Evolutionary conservation across 2,329 filamentous ascomycete genomes (phyloP).

Genomic region (Arthrobotrys conoides): DNA sequence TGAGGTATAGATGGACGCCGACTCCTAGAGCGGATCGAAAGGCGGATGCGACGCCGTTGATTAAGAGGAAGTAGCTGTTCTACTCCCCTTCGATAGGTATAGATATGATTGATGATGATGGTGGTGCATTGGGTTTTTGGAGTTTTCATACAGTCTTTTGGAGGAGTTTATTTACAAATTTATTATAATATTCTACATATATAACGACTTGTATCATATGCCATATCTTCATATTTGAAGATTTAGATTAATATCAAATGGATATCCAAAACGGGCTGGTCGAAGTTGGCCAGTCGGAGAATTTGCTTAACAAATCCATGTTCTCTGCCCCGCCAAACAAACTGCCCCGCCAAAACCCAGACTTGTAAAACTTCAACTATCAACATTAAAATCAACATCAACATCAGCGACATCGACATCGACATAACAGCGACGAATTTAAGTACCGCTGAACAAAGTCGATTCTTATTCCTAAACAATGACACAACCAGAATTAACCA

Average conservation of each 20-base stretch:
- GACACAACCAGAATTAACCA: slow-evolving; percentile 53
- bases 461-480: slow-evolving; percentile 31
- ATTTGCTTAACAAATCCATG: slow-evolving; percentile 7
- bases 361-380: not conserved
- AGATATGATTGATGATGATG: not conserved
- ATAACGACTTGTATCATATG: slow-evolving; percentile 33
- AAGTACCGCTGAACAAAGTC: not conserved
- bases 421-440: slow-evolving; percentile 9
- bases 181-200: not conserved
- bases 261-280: slow-evolving; percentile 6
- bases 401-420: not conserved
- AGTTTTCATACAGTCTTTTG: slow-evolving; percentile 9
- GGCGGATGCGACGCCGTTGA: slow-evolving; percentile 48
- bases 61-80: slow-evolving; percentile 39
- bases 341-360: slow-evolving; percentile 33
- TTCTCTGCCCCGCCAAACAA: slow-evolving; percentile 43
- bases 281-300: slow-evolving; percentile 38
- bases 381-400: no score
- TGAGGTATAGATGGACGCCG: slow-evolving; percentile 61
- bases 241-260: not conserved
- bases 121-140: slow-evolving; percentile 2
- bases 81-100: no score
- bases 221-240: not conserved
- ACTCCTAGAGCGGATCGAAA: slow-evolving; percentile 61
- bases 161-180: slow-evolving; percentile 8